phyloP scores from a whole-genome alignment of 305 asterid genomes.

The Fraxinus xanthoxyloides region DNA sequence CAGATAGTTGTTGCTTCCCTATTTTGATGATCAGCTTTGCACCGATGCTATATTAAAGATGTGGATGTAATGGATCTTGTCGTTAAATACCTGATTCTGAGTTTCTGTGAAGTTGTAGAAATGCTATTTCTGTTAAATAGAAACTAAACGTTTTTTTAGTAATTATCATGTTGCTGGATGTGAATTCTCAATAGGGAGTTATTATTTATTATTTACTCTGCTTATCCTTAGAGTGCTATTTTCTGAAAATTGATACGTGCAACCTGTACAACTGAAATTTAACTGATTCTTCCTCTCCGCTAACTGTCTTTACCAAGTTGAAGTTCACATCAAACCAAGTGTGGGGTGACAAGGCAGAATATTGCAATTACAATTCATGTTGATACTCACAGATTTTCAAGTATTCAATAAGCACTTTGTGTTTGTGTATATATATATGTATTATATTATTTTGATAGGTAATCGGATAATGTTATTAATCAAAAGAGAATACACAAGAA shows the following conservation, averaged over 20 bases:
- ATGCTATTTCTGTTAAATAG: neutral
- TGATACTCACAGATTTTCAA: neutral
- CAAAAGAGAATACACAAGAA: neutral
- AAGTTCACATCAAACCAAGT: neutral
- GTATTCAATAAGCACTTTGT: neutral
- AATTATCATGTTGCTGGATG: neutral
- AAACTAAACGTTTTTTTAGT: neutral
- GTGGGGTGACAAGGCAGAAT: neutral
- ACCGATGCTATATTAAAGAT: neutral
- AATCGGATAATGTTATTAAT: neutral
- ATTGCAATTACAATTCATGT: neutral
- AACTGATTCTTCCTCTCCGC: neutral
- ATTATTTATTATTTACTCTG: neutral
- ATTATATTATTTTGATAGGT: neutral
- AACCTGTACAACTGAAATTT: neutral
- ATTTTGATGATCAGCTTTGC: constrained; percentile 12
- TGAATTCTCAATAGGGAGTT: neutral
- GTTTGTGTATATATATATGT: neutral
- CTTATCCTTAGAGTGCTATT: neutral
- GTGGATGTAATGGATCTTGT: neutral
- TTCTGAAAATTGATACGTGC: neutral
- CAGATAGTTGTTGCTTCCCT: neutral
- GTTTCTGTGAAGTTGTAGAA: neutral
- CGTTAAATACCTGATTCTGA: neutral
- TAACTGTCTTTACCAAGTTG: neutral